Base-by-base conservation (phyloP, 768 basidiomycete species). In the Zangia roseola region DNA sequence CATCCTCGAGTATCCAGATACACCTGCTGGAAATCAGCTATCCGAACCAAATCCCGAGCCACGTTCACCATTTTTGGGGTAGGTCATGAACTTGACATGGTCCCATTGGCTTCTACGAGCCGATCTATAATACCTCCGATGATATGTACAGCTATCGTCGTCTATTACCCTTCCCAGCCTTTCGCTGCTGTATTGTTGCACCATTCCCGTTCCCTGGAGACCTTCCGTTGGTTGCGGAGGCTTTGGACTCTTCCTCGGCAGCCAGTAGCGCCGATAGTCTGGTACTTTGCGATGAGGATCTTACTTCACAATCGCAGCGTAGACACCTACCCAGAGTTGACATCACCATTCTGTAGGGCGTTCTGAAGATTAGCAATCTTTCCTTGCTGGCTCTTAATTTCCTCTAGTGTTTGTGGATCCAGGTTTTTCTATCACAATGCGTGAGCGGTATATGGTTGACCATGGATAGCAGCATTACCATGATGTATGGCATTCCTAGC, bases 401-500 rank as follows among this genome's bases (percentile, higher is more conserved):
- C 86, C 54, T 84, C 77, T 52, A 87, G 63, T 9, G 78, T 68
- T 59, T 84, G 82, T 1, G 86, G 85, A 57, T 90, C 88, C 71
- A 91, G 63, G 47, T 84, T 86, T 76, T 87, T 86, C 88, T 91
- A 14, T 52, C 24, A 20, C 42, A 19, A 21, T 20, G 34, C 33
- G 48, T 58, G 53, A 52, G 53, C 50, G 23, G 24, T 33, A 14
- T 17, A 53, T 35, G 31, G 17, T 47, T 1, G 40, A 10, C 10
- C 6, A 1, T 38, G 10, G 17, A 19, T 4, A 14, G 35, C 13
- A 36, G 16, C 48, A 72, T 40, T 60, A 89, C 89, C 77, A 86
- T 85, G 45, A 91, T 66, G 60, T 86, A 89, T 5, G 88, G 89
- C 79, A 81, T 83, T 20, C 75, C 79, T 23, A 91, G 65, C 71